Base-by-base conservation (phyloP, 1,139 yeast species). In the Blastobotrys arbuscula region DNA sequence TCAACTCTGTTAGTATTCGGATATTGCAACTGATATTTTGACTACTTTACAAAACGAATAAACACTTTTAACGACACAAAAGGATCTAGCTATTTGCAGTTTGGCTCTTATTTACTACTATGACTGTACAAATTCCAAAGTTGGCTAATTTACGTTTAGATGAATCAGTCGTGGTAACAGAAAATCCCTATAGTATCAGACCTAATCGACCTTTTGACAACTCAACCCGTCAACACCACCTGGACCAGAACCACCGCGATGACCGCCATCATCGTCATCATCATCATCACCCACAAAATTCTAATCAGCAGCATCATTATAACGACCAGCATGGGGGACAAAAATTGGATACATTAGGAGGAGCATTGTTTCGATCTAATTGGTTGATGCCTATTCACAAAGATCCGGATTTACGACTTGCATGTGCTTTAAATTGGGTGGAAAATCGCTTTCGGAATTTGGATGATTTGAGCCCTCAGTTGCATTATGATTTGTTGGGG, bases 151-250 rank as follows among this genome's bases (percentile, higher is more conserved):
- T 42, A 23, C 12, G 39, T 16, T 24, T 42, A 16, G 45, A 42
- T 10, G 45, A 34, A 15, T 28, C 39, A 18, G 45, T 42, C 7
- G 45, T 42, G 16, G 45, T 42, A 6, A 42, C 45, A 8, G 45
- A 42, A 18, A 42, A 34, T 10, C 45, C 45, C 2, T 23, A 24
- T 30, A 18, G 24, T 18, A 18, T 8, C 2, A 4, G 40, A 20
- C 40, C 40, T 7, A 21, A 39, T 34, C 12, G 35, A 28, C 19
- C 18, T 9, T 33, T 26, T 20, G 35, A 24, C 13, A 15, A 18
- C 19, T n/a, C 9, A 4, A 24, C 26, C 12, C 35, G 23, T 6
- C 35, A 9, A 34, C 34, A 21, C 7, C 6, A 3, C 2, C 23
- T 9, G 12, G 19, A 19, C 13, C 18, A 15, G 9, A 21, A 21